phyloP scores from a whole-genome alignment of 2,329 filamentous ascomycete genomes.

The Fonsecaea nubica region DNA sequence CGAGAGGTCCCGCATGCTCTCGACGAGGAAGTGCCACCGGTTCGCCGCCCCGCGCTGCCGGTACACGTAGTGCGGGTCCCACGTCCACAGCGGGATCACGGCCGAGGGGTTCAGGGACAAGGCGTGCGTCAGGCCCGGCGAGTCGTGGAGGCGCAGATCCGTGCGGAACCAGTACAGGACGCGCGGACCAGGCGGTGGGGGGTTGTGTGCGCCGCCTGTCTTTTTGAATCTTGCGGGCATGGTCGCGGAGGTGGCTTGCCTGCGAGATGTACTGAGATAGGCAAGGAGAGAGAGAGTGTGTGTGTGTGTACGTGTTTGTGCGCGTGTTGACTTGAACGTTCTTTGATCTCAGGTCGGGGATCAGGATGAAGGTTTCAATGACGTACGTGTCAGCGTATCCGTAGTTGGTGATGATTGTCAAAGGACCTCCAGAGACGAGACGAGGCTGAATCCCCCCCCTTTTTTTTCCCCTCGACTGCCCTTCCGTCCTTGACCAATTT shows the following conservation, averaged over 20 bases:
- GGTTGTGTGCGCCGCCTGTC: neutral
- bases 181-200: constrained; percentile 46
- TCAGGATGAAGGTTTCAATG: too few relatives aligned
- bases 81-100: constrained; percentile 78
- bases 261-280: neutral
- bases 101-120: constrained; percentile 71
- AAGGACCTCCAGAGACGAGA: too few relatives aligned
- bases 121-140: constrained; percentile 73
- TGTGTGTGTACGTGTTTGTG: too few relatives aligned
- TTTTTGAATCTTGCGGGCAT: constrained; percentile 33
- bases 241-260: neutral
- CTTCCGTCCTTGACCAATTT: too few relatives aligned
- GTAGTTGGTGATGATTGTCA: too few relatives aligned
- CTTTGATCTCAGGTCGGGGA: too few relatives aligned
- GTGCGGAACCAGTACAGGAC: constrained; percentile 83
- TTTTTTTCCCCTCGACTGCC: too few relatives aligned
- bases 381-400: too few relatives aligned
- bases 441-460: too few relatives aligned
- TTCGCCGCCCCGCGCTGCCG: constrained; percentile 72
- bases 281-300: neutral
- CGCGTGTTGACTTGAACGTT: too few relatives aligned
- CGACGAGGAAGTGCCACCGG: constrained; percentile 75
- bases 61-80: constrained; percentile 83
- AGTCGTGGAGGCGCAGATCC: constrained; percentile 78
- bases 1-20: constrained; percentile 75